Percentiles rank a stretch among this genome's conserved stretches.
Conservation (phyloP, 768 basidiomycete genomes). For the Leccinum boreale region DNA sequence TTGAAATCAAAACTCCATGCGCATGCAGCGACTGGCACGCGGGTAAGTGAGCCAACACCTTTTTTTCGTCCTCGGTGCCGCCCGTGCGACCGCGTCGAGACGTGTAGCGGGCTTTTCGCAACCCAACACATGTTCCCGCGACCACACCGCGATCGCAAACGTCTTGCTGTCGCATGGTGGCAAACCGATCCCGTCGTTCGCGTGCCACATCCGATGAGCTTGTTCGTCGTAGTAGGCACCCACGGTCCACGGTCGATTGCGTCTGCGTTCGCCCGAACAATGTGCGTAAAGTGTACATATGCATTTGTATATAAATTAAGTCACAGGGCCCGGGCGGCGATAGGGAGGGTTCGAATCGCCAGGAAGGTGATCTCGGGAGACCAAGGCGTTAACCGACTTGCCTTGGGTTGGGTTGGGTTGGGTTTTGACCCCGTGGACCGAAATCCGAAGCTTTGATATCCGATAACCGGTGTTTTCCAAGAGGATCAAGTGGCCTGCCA, state of each 20-base stretch:
- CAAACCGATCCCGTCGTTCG: constrained; percentile 10
- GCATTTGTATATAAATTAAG: constrained; percentile 10
- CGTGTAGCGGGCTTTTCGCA: constrained; percentile 11
- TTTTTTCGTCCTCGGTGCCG: constrained; percentile 3
- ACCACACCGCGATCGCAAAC: constrained; percentile 25
- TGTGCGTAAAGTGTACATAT: constrained; percentile 3
- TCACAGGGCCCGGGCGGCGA: constrained; percentile 10
- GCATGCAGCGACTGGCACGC: constrained; percentile 1
- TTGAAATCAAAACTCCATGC: constrained; percentile 1
- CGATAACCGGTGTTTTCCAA: constrained; percentile 17
- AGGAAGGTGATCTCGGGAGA: constrained; percentile 25
- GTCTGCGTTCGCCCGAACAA: background rate
- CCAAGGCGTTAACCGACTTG: constrained; percentile 6
- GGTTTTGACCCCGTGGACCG: constrained; percentile 2
- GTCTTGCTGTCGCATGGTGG: constrained; percentile 11
- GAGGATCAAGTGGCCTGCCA: background rate
- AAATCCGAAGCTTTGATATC: constrained; percentile 1
- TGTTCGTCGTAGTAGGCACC: background rate
- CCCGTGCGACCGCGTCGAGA: background rate
- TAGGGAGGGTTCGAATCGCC: constrained; percentile 15
- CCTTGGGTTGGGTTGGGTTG: background rate
- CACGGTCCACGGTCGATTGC: constrained; percentile 8
- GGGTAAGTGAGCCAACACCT: constrained; percentile 2
- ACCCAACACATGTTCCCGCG: constrained; percentile 20
- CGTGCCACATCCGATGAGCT: constrained; percentile 2